Evolutionary conservation across 148 eudicot genomes (phyloP), one percentile per base, ranked within the genome.

Genomic region (Euryodendron excelsum): DNA sequence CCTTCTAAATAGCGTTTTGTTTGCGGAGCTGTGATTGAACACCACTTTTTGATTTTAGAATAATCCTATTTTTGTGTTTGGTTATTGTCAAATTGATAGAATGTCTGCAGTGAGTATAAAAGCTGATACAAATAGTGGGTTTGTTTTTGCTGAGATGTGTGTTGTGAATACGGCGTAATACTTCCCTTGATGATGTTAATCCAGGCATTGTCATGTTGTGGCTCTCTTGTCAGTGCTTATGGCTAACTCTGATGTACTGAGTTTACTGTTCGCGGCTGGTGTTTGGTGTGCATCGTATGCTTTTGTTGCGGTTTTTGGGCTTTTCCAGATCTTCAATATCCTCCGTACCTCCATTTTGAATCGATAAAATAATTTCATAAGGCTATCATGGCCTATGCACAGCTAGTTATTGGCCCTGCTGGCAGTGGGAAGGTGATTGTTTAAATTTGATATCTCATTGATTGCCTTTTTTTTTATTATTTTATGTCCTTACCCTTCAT

Each of bases 371-470:
- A 23, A 3, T 27, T 70, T 53, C 17, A 27, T 34, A 23, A 69
- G 79, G 75, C 53, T 50, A 72, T 48, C 70, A 91, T 90, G 98
- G 94, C 94, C 55, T 93, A 88, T 56, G 97, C 97, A 61, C 96
- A 94, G 73, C 85, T 94, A 34, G 97, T 94, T 56, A 89, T 90
- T 79, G 94, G 96, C 61, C 94, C 94, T 72, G 91, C 96, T 9
- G 93, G 98, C 75, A 90, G 97, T 45, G 94, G 97, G 61, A 93
- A 92, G 89, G 87, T 87, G 67, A 82, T 48, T 13, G 2, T 66
- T 68, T 33, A 30, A 64, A 28, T 47, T 47, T 17, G 31, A 4
- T 33, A 27, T 64, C 0, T 23, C 45, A 55, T 25, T 61, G 15
- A 12, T 48, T 13, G 36, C 33, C 5, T 27, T 37, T n/a, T n/a